Evolutionary conservation across 176 grass and related monocot genomes (phyloP).

Genomic region (Musa itinerans): DNA sequence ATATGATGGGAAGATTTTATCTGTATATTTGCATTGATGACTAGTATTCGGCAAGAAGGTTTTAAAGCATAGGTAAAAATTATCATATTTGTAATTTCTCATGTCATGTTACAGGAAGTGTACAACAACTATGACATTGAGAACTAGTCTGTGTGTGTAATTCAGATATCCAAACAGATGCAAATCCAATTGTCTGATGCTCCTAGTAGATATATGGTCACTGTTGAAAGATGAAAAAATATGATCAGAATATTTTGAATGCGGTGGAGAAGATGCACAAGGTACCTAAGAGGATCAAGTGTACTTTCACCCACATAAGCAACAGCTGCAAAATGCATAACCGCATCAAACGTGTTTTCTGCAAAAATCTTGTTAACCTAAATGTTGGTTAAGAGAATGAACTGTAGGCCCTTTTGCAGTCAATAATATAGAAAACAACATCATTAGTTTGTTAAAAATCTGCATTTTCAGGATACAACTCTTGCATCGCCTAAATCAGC

Average conservation of each 20-base stretch:
- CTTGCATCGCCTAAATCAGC: slow-evolving; percentile 86
- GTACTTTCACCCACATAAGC: slow-evolving; percentile 99
- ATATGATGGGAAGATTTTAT: too few relatives aligned
- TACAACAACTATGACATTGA: too few relatives aligned
- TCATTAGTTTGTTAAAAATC: not conserved
- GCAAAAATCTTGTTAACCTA: slow-evolving; percentile 93
- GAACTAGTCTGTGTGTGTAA: too few relatives aligned
- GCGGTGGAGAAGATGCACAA: not conserved
- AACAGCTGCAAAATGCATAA: slow-evolving; percentile 99
- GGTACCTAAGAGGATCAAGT: slow-evolving; percentile 85
- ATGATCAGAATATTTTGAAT: too few relatives aligned
- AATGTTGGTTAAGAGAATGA: slow-evolving; percentile 15
- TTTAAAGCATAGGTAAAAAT: not conserved
- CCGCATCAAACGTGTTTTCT: slow-evolving; percentile 87
- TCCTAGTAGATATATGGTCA: too few relatives aligned
- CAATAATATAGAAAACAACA: not conserved
- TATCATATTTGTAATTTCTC: too few relatives aligned
- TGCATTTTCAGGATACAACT: slow-evolving; percentile 55
- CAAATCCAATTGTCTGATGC: too few relatives aligned
- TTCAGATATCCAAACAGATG: too few relatives aligned
- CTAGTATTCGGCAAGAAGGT: not conserved
- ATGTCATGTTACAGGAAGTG: too few relatives aligned
- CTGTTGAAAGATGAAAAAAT: too few relatives aligned
- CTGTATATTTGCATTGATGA: too few relatives aligned
- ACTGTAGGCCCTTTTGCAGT: not conserved